phyloP scores from a whole-genome alignment of 208 protist genomes.

The Crithidia acanthocephali region DNA sequence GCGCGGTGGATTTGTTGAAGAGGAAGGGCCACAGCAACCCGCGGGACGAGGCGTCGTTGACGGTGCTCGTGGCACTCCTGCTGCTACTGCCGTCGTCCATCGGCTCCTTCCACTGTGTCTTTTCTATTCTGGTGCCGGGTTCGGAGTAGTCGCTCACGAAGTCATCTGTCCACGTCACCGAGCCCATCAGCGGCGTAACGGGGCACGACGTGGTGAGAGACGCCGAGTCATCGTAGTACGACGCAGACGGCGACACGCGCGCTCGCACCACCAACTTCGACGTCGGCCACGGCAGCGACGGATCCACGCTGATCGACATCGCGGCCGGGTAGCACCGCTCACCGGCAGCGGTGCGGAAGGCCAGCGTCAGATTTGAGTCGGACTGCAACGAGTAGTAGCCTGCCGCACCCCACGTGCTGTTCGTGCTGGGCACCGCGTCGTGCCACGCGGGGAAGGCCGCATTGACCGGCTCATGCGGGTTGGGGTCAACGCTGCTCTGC shows the following conservation, averaged over 20 bases:
- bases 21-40: background rate
- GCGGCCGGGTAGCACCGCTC: conserved; percentile 14
- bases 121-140: too few species aligned
- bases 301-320: conserved; percentile 18
- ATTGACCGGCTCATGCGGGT: too few species aligned
- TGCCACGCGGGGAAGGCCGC: conserved; percentile 7
- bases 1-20: background rate
- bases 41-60: background rate
- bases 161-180: conserved; percentile 10
- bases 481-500: background rate
- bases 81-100: background rate
- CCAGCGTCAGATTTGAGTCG: conserved; percentile 9
- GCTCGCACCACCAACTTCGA: conserved; percentile 11
- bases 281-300: conserved; percentile 19
- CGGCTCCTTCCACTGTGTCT: too few species aligned
- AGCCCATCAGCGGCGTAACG: conserved; percentile 1
- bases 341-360: conserved; percentile 20
- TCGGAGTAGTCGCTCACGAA: background rate
- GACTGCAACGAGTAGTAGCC: conserved; percentile 25
- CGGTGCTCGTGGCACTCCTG: background rate
- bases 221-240: conserved; percentile 5
- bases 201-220: background rate
- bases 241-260: conserved; percentile 20
- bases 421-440: background rate
- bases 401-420: background rate